Conservation (phyloP, 2,329 filamentous ascomycete genomes). For the Daldinia sp. region DNA sequence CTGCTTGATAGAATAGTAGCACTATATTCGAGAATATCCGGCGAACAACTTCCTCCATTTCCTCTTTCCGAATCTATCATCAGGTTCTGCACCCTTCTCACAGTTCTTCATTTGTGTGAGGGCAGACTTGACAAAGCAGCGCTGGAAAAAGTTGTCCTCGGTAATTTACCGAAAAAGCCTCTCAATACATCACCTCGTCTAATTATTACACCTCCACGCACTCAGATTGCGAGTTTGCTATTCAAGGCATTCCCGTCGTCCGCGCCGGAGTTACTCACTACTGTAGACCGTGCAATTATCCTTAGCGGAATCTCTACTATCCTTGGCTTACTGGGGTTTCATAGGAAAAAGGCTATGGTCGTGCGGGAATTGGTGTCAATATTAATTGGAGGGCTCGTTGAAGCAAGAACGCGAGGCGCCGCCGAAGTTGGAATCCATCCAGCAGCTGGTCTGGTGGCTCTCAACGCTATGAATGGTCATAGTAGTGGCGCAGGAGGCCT, state of each 20-base stretch:
- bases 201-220: constrained; percentile 67
- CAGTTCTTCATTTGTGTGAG: constrained; percentile 73
- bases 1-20: constrained; percentile 79
- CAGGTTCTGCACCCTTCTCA: constrained; percentile 77
- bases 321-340: constrained; percentile 81
- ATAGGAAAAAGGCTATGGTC: constrained; percentile 91
- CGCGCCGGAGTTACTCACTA: constrained; percentile 74
- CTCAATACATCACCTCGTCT: constrained; percentile 68
- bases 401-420: constrained; percentile 90
- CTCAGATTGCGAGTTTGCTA: constrained; percentile 73
- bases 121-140: constrained; percentile 72
- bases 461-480: constrained; percentile 68
- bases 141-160: constrained; percentile 74
- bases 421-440: constrained; percentile 98
- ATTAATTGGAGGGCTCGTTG: constrained; percentile 85
- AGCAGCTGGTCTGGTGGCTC: constrained; percentile 83
- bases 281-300: constrained; percentile 81
- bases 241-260: constrained; percentile 78
- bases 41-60: constrained; percentile 77
- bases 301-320: constrained; percentile 89
- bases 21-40: constrained; percentile 77
- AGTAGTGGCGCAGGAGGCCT: constrained; percentile 66
- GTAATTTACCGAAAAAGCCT: constrained; percentile 65
- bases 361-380: constrained; percentile 86
- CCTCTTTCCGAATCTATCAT: constrained; percentile 80